Evolutionary conservation across 2,329 filamentous ascomycete species (phyloP).

Genomic region (Verticillium isaacii): DNA sequence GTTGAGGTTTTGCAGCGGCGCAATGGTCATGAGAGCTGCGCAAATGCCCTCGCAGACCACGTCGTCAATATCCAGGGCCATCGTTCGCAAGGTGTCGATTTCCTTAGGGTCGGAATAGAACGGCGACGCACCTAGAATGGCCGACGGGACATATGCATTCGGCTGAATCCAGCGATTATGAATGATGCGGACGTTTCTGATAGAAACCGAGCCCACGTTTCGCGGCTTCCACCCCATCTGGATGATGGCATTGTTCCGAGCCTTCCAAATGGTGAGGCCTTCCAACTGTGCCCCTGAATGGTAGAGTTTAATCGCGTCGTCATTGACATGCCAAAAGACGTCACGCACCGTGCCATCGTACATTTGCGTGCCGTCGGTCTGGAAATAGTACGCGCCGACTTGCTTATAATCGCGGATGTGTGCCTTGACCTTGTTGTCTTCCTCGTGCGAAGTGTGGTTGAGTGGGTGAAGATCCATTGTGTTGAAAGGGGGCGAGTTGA

Average conservation of each 20-base stretch:
- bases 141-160: slow-evolving; percentile 13
- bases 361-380: slow-evolving; percentile 30
- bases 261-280: slow-evolving; percentile 23
- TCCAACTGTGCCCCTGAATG: slow-evolving; percentile 20
- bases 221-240: slow-evolving; percentile 29
- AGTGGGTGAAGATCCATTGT: slow-evolving; percentile 25
- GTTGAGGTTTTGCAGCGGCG: slow-evolving; percentile 4
- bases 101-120: slow-evolving; percentile 13
- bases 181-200: slow-evolving; percentile 20
- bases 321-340: slow-evolving; percentile 28
- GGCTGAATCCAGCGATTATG: slow-evolving; percentile 18
- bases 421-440: slow-evolving; percentile 11
- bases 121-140: slow-evolving; percentile 17
- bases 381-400: slow-evolving; percentile 29
- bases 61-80: not conserved
- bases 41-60: slow-evolving; percentile 5
- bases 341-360: slow-evolving; percentile 25
- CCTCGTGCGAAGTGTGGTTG: slow-evolving; percentile 7
- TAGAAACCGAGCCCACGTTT: slow-evolving; percentile 18
- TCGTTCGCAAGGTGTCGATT: slow-evolving; percentile 1
- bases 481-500: slow-evolving; percentile 29
- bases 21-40: slow-evolving; percentile 3
- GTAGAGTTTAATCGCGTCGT: slow-evolving; percentile 31
- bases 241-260: slow-evolving; percentile 24
- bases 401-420: slow-evolving; percentile 29